Evolutionary conservation across 768 basidiomycete species (phyloP).

Genomic region (Gymnopilus junonius): DNA sequence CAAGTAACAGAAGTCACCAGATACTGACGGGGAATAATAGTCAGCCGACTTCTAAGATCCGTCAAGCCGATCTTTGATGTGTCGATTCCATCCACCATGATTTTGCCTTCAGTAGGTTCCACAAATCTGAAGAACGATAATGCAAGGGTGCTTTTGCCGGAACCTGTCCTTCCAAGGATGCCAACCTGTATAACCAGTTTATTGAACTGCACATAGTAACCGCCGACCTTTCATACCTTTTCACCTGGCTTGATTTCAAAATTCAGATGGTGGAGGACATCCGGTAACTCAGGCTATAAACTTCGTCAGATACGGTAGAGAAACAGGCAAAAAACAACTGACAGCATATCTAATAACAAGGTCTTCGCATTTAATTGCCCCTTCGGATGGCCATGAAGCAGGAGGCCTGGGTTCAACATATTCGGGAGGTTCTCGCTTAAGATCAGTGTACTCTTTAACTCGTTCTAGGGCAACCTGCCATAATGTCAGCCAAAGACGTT

Average conservation of each 20-base stretch:
- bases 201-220: slow-evolving; percentile 63
- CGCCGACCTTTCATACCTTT: slow-evolving; percentile 54
- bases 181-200: slow-evolving; percentile 64
- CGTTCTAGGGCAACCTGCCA: slow-evolving; percentile 80
- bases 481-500: neutral
- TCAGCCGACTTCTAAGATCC: slow-evolving; percentile 64
- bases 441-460: slow-evolving; percentile 88
- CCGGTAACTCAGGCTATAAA: slow-evolving; percentile 77
- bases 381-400: slow-evolving; percentile 75
- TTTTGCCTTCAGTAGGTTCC: slow-evolving; percentile 77
- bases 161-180: slow-evolving; percentile 69
- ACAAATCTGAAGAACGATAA: slow-evolving; percentile 87
- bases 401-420: slow-evolving; percentile 84
- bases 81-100: slow-evolving; percentile 76
- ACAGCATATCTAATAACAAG: slow-evolving; percentile 82
- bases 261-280: slow-evolving; percentile 79
- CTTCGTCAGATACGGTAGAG: neutral
- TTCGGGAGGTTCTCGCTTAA: slow-evolving; percentile 78
- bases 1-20: slow-evolving; percentile 55
- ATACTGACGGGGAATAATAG: slow-evolving; percentile 66
- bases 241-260: slow-evolving; percentile 77
- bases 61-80: slow-evolving; percentile 80
- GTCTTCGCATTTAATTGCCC: slow-evolving; percentile 71
- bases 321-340: slow-evolving; percentile 27
- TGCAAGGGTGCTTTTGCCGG: slow-evolving; percentile 80